Evolutionary conservation across 2,329 filamentous ascomycete species (phyloP).

Genomic region (Aspergillus eucalypticola): DNA sequence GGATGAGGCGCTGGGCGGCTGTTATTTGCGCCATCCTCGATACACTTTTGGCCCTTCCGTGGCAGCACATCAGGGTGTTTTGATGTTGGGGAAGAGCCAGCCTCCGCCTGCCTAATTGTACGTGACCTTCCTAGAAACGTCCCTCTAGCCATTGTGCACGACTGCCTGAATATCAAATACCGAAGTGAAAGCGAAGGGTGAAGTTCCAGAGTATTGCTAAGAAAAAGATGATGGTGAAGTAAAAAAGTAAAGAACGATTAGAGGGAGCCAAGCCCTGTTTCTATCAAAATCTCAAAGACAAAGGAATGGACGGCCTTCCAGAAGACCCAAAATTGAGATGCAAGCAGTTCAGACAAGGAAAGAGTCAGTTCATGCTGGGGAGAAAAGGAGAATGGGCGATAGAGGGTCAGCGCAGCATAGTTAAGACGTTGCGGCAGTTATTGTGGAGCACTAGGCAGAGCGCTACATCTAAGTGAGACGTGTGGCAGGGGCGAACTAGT

Average conservation of each 20-base stretch:
- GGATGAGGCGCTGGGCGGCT: conserved; percentile 13
- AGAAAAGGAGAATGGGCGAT: conserved; percentile 15
- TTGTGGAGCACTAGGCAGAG: conserved; percentile 21
- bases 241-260: conserved; percentile 12
- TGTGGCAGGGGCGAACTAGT: conserved; percentile 17
- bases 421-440: conserved; percentile 14
- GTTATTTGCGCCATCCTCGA: conserved; percentile 16
- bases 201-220: neutral
- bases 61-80: conserved; percentile 35
- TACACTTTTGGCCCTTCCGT: conserved; percentile 30
- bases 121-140: conserved; percentile 34
- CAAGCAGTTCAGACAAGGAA: conserved; percentile 21
- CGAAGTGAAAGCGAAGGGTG: conserved; percentile 6
- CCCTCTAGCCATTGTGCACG: conserved; percentile 30
- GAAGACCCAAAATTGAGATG: conserved; percentile 32
- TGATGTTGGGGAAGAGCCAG: conserved; percentile 35
- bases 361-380: conserved; percentile 17
- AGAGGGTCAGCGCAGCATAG: conserved; percentile 8
- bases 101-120: conserved; percentile 26
- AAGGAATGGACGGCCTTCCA: conserved; percentile 44
- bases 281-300: conserved; percentile 14
- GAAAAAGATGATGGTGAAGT: neutral
- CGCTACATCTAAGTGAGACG: conserved; percentile 19
- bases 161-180: neutral
- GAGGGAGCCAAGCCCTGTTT: conserved; percentile 18